A percentile compares a stretch with the other conserved stretches of the same genome.
Evolutionary conservation across 495 filamentous ascomycete species (phyloP).

Genomic region (Penicillium pulvis): DNA sequence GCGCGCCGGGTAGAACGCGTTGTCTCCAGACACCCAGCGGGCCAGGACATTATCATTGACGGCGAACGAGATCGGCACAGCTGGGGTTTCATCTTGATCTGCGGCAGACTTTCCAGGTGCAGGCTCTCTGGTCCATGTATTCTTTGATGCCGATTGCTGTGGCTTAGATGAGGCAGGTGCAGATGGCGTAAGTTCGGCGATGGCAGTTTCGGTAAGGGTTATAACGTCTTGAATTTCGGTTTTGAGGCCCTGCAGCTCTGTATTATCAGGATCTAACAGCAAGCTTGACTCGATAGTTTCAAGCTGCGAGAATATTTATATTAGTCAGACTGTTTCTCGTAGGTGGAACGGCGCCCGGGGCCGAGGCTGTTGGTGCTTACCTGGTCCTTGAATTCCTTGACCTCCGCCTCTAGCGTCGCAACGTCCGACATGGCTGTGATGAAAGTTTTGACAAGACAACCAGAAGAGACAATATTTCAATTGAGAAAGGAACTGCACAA

Average conservation of each 20-base stretch:
- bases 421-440: slow-evolving; percentile 58
- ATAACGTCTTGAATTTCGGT: slow-evolving; percentile 84
- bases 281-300: slow-evolving; percentile 76
- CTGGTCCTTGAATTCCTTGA: slow-evolving; percentile 83
- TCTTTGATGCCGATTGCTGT: slow-evolving; percentile 51
- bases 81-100: slow-evolving; percentile 44
- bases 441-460: background rate
- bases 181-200: slow-evolving; percentile 75
- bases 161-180: slow-evolving; percentile 46
- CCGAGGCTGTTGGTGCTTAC: slow-evolving; percentile 39
- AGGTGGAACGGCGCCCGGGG: background rate
- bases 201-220: slow-evolving; percentile 71
- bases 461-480: background rate
- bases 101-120: slow-evolving; percentile 44
- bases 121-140: slow-evolving; percentile 74
- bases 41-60: slow-evolving; percentile 91
- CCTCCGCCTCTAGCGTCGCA: slow-evolving; percentile 67
- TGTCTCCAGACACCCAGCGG: slow-evolving; percentile 88
- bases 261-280: slow-evolving; percentile 80
- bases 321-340: slow-evolving; percentile 2
- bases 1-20: slow-evolving; percentile 86
- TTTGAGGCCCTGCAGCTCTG: slow-evolving; percentile 76
- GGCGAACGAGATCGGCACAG: slow-evolving; percentile 59
- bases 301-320: slow-evolving; percentile 53
- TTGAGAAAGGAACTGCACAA: background rate